Percentiles rank a stretch among this genome's conserved stretches.
Evolutionary conservation across 169 alveolate genomes (phyloP).

Genomic region (Blepharisma undulans): DNA sequence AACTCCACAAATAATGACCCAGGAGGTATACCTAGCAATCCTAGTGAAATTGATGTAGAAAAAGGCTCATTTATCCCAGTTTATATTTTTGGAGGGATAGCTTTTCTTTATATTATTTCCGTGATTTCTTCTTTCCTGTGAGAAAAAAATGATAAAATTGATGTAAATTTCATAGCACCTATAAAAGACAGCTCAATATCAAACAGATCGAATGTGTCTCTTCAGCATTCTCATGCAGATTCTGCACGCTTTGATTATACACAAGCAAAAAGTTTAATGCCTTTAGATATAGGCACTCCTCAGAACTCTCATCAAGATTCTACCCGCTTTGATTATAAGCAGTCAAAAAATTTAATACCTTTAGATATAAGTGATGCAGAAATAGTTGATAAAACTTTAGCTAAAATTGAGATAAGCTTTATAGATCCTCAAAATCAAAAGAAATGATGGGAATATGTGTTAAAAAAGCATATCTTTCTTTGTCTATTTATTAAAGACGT

Average conservation of each 20-base stretch:
- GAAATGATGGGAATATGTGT: neutral
- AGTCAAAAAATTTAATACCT: neutral
- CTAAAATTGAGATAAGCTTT: neutral
- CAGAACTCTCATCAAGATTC: neutral
- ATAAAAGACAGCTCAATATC: neutral
- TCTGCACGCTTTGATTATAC: no score
- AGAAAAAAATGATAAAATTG: neutral
- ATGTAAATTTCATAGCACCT: neutral
- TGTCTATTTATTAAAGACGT: neutral
- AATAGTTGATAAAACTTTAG: neutral
- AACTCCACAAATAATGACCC: neutral
- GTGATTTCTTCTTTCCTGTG: neutral
- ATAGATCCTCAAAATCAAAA: neutral
- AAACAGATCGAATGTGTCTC: neutral
- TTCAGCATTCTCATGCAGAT: no score
- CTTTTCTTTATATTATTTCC: neutral
- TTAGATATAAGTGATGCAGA: neutral
- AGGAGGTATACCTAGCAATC: neutral
- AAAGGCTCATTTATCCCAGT: neutral
- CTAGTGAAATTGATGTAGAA: neutral
- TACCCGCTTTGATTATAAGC: neutral
- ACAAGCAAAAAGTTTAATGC: no score
- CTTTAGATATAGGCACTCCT: no score
- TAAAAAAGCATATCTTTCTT: neutral
- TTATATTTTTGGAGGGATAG: neutral